Evolutionary conservation across 257 asterid species (phyloP).

Genomic region (Solanum ossicruentum): DNA sequence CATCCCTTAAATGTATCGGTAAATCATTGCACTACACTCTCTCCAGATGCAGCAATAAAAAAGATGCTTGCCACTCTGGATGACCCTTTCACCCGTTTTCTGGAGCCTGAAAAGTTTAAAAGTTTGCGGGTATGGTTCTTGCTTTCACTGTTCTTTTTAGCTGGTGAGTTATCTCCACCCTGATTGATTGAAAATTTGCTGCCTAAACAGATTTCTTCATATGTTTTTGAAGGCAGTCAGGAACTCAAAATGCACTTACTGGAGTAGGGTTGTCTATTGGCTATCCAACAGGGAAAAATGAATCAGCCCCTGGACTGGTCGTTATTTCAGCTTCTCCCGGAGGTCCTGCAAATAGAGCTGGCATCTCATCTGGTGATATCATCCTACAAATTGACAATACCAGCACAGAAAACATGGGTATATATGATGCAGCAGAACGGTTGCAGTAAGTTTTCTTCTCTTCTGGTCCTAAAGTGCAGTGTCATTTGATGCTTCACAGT

Average conservation of each 20-base stretch:
- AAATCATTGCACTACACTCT: not conserved
- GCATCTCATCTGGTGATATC: constrained; percentile 73
- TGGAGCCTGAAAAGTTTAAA: constrained; percentile 88
- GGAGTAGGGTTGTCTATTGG: constrained; percentile 98
- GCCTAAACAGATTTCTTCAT: constrained; percentile 12
- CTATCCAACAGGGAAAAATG: constrained; percentile 55
- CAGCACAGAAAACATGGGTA: constrained; percentile 73
- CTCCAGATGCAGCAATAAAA: constrained; percentile 75
- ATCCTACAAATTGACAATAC: constrained; percentile 66
- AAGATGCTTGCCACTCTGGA: constrained; percentile 91
- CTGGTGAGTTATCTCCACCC: not conserved
- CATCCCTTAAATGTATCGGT: not conserved
- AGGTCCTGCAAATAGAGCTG: constrained; percentile 93
- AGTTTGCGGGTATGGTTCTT: constrained; percentile 66
- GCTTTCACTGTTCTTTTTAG: constrained; percentile 7
- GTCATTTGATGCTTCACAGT: not conserved
- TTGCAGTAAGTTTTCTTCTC: constrained; percentile 62
- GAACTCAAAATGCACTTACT: constrained; percentile 74
- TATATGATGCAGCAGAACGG: constrained; percentile 88
- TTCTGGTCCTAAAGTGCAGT: not conserved
- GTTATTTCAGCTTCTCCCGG: constrained; percentile 88
- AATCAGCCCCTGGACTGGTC: constrained; percentile 57
- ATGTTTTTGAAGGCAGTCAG: constrained; percentile 91
- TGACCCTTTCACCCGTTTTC: constrained; percentile 94
- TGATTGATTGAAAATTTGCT: constrained; percentile 2